Evolutionary conservation across 306 rosid species (phyloP).

Genomic region (Medicago ruthenica): DNA sequence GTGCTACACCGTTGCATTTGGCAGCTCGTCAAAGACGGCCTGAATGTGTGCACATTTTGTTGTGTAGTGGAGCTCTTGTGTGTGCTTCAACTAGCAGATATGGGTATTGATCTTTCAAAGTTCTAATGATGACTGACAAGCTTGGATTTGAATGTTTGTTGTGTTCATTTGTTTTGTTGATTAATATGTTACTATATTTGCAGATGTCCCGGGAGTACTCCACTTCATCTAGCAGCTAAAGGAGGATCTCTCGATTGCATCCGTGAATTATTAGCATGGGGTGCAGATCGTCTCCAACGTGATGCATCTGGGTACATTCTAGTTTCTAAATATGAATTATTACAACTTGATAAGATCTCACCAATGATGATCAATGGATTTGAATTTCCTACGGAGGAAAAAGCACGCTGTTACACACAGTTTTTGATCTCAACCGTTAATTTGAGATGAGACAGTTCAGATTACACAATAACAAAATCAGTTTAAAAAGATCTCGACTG

Average conservation of each 20-base stretch:
- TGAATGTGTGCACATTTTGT: constrained; percentile 77
- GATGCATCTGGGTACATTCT: constrained; percentile 84
- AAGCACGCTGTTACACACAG: too few relatives aligned
- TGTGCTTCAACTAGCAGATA: constrained; percentile 89
- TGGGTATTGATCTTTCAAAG: constrained; percentile 56
- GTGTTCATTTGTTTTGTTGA: constrained; percentile 23
- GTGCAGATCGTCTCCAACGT: constrained; percentile 93
- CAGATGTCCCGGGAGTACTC: constrained; percentile 93
- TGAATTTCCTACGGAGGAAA: too few relatives aligned
- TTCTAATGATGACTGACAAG: neutral
- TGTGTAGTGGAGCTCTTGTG: constrained; percentile 89
- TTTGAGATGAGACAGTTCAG: too few relatives aligned
- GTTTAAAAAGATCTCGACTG: too few relatives aligned
- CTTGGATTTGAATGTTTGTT: neutral
- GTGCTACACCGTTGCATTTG: constrained; percentile 95
- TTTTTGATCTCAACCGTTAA: neutral
- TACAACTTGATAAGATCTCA: constrained; percentile 14
- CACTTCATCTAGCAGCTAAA: constrained; percentile 97
- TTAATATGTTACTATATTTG: constrained; percentile 43
- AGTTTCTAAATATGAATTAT: constrained; percentile 7
- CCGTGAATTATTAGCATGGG: constrained; percentile 90
- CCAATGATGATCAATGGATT: neutral
- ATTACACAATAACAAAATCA: too few relatives aligned
- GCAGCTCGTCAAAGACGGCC: constrained; percentile 89
- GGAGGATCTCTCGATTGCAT: constrained; percentile 95